Evolutionary conservation across 176 grass and related monocot species (phyloP).

Genomic region (Avena eriantha): DNA sequence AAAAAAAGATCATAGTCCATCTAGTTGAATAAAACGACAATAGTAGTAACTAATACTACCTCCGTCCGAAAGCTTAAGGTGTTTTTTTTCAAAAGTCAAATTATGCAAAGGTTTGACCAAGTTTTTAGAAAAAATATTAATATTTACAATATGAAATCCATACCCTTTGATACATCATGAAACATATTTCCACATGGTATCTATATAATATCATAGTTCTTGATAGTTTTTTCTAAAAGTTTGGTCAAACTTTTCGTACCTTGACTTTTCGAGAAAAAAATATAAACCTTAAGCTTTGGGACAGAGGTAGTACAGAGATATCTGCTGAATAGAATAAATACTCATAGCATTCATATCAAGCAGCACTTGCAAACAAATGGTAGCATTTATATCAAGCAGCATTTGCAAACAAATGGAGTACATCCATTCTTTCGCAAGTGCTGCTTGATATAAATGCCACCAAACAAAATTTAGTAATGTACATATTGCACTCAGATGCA

Average conservation of each 20-base stretch:
- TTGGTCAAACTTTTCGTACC: no score
- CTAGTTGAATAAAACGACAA: slow-evolving; percentile 26
- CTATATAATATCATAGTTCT: no score
- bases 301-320: neutral
- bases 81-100: no score
- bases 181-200: no score
- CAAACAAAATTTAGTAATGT: neutral
- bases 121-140: no score
- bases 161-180: no score
- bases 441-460: neutral
- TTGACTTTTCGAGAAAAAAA: no score
- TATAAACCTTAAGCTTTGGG: no score
- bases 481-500: neutral
- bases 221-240: no score
- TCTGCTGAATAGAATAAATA: neutral
- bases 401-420: neutral
- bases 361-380: neutral
- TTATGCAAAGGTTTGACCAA: no score
- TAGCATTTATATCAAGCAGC: neutral
- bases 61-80: no score
- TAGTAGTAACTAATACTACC: neutral
- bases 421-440: neutral
- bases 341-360: neutral
- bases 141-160: no score
- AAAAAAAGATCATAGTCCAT: neutral